Evolutionary conservation across 257 asterid genomes (phyloP).

Genomic region (Gentiana dahurica): DNA sequence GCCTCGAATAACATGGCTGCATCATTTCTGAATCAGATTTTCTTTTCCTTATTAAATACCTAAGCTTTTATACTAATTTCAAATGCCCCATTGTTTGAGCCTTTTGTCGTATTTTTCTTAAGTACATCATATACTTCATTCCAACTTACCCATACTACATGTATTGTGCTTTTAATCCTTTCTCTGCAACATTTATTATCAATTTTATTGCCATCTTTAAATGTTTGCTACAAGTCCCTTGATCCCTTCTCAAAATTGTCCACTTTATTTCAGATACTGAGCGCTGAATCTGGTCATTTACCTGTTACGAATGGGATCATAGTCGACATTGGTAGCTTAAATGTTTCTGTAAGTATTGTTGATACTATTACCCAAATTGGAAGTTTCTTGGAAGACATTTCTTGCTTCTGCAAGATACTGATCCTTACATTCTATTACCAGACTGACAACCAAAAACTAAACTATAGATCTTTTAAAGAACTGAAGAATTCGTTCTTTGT

Average conservation of each 20-base stretch:
- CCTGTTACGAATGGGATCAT: slow-evolving; percentile 75
- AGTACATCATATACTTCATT: too few species aligned
- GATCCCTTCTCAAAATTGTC: neutral
- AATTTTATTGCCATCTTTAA: neutral
- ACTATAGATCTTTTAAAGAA: neutral
- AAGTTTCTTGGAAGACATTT: neutral
- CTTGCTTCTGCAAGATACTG: neutral
- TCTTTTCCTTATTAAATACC: too few species aligned
- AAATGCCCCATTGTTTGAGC: too few species aligned
- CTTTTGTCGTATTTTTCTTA: too few species aligned
- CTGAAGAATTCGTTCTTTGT: slow-evolving; percentile 12
- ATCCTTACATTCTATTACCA: too few species aligned
- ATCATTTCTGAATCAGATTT: too few species aligned
- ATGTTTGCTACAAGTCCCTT: neutral
- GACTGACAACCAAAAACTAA: too few species aligned
- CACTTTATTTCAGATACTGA: slow-evolving; percentile 52
- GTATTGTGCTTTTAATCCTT: too few species aligned
- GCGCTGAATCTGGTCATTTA: slow-evolving; percentile 59
- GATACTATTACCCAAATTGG: neutral
- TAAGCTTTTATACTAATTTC: too few species aligned
- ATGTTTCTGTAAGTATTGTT: slow-evolving; percentile 58
- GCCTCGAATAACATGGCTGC: too few species aligned
- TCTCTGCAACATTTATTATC: too few species aligned
- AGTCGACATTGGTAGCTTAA: slow-evolving; percentile 50
- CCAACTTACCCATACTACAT: too few species aligned